Base-by-base conservation (phyloP, 2,329 filamentous ascomycete species). In the Claviceps monticola region DNA sequence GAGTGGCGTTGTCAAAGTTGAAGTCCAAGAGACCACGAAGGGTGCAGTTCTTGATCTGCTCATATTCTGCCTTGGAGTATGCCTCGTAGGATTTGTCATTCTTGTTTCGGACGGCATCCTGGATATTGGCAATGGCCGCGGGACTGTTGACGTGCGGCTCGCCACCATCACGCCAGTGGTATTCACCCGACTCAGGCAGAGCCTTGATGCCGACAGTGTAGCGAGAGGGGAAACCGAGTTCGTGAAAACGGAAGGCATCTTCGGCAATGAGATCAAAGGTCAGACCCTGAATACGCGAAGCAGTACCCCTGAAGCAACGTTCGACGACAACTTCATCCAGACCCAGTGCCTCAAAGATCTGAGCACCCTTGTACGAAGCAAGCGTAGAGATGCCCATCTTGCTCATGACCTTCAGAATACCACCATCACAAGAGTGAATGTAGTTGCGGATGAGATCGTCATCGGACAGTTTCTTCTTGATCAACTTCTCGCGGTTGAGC, bases 361-460 rank as follows among this genome's bases (percentile, higher is more conserved):
- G 91, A 52, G 91, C 91, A 64, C 91, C 91, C 75, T 97, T 97
- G 76, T 97, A 97, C 59, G 86, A 91, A 63, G 91, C 88, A 46
- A 97, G 75, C 36, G 91, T 97, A 6, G 91, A 96, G 57, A 97
- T 97, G 73, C 91, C 91, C 91, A 97, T 97, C 76, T 97, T 97
- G 68, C 86, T 93, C 91, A 97, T 97, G 66, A 97, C 91, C 71
- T 97, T 97, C 57, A 97, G 75, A 57, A 97, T 95, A 72, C 91
- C 91, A 63, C 91, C 91, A 60, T 96, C 90, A 61, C 87, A 91
- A 56, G 91, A 96, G 68, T 94, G 87, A 73, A 94, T 95, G 78
- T 96, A 97, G 74, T 97, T 97, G 61, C 84, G 82, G 59, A 96
- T 90, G 52, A 96, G 81, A 61, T 83, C 78, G 55, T 95, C 84